These are phyloP conservation scores for Cladophialophora carrionii DNA, from an alignment of 2,329 filamentous ascomycete genomes.

Conservation along the genomic window DNA sequence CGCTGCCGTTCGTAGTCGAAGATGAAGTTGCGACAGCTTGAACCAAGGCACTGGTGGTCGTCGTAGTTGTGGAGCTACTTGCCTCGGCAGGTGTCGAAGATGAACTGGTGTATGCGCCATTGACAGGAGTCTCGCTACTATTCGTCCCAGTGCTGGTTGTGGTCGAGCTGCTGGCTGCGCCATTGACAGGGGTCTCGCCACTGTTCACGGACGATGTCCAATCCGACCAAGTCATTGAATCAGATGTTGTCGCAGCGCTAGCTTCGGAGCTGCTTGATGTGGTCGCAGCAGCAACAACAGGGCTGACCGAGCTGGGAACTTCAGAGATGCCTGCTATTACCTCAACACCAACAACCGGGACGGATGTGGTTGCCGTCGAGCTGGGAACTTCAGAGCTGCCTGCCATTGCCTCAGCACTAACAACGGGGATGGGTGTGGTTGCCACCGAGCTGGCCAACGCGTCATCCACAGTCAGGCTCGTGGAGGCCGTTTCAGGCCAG, in stretches of 20 bases:
- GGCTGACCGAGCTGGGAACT: constrained; percentile 14
- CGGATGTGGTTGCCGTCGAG: constrained; percentile 12
- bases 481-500: constrained; percentile 13
- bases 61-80: background rate
- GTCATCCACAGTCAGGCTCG: background rate
- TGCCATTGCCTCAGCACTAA: constrained; percentile 1
- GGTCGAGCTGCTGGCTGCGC: constrained; percentile 1
- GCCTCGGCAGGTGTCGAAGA: constrained; percentile 1
- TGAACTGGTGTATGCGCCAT: background rate
- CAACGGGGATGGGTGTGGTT: constrained; percentile 9
- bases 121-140: constrained; percentile 5
- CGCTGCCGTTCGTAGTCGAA: constrained; percentile 11
- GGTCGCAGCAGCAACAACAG: background rate
- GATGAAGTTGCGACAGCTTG: constrained; percentile 12
- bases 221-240: constrained; percentile 3
- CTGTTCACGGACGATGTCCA: background rate
- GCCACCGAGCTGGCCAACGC: background rate
- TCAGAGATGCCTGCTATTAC: constrained; percentile 3
- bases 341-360: background rate
- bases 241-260: constrained; percentile 16
- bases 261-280: constrained; percentile 6
- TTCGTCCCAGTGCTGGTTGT: constrained; percentile 4
- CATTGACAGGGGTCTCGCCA: constrained; percentile 4
- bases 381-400: background rate
- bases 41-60: constrained; percentile 2